Base-by-base conservation (phyloP, 768 basidiomycete genomes). In the Leccinum boreale region DNA sequence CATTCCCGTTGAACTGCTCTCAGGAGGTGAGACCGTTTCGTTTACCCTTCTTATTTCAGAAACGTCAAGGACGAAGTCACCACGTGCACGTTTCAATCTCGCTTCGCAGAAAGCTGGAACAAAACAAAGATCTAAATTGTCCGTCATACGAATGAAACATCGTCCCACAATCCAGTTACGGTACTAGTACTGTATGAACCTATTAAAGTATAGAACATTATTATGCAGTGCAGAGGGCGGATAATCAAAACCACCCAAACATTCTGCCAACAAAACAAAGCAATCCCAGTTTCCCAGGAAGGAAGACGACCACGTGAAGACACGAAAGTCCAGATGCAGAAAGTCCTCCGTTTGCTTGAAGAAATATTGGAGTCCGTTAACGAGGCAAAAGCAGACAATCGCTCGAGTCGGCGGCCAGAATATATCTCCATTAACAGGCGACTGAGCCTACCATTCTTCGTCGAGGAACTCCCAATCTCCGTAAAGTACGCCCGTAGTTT, bases 381-480 rank as follows among this genome's bases (percentile, higher is more conserved):
- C 33, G n/a, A 28, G 19, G 4, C 3, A 19, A 24, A 11, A 14
- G 23, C 15, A 24, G 4, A 24, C n/a, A 3, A 55, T 28, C n/a
- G 44, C 31, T 33, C 14, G 39, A 42, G 39, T 45, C 17, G n/a
- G 19, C 15, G 21, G n/a, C n/a, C 12, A n/a, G 46, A 33, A 56
- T 29, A 35, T 28, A 49, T 35, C 29, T 17, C 15, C 24, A 35
- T 35, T 2, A 28, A 21, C 35, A 39, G 4, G 26, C 31, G 4
- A 46, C 7, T 33, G 19, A 24, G 46, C 26, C 1, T 23, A 2
- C 28, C n/a, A 35, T 31, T 69, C 79, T 52, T 77, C 77, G 55
- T 72, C n/a, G 23, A 47, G 70, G 72, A 79, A 86, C 55, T 64
- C 75, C 90, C 90, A 92, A 5, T 69, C 62, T 50, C 83, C 86